A percentile compares a stretch with the other conserved stretches of the same genome.
These are phyloP conservation scores for Epichloe scottii DNA, from an alignment of 2,329 filamentous ascomycete genomes.

Conservation along the genomic window DNA sequence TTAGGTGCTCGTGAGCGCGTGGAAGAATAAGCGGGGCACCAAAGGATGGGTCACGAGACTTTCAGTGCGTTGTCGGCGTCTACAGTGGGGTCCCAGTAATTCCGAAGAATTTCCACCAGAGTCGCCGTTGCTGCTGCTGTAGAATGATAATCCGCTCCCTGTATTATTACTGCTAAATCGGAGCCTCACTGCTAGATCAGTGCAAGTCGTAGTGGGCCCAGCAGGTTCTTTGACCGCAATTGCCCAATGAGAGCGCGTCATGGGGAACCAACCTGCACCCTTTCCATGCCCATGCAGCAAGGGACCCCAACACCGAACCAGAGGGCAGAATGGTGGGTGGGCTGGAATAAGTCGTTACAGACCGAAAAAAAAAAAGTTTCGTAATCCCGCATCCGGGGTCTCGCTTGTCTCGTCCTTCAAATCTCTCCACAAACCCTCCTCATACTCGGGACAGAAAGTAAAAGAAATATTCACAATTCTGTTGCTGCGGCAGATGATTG, in stretches of 20 bases:
- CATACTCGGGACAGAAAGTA: constrained; percentile 1
- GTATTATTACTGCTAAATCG: too few relatives aligned
- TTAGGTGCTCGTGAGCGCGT: too few relatives aligned
- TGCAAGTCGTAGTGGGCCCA: background rate
- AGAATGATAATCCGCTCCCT: too few relatives aligned
- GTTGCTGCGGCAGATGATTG: constrained; percentile 23
- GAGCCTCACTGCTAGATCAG: too few relatives aligned
- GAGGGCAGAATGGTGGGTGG: background rate
- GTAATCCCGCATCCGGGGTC: constrained; percentile 2
- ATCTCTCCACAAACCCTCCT: constrained; percentile 8
- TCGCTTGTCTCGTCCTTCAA: constrained; percentile 6
- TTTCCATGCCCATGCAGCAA: constrained; percentile 2
- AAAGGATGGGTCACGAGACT: too few relatives aligned
- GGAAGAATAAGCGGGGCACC: too few relatives aligned
- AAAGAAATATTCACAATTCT: constrained; percentile 5
- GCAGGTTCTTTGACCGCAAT: background rate
- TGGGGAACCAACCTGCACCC: background rate
- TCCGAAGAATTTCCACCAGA: too few relatives aligned
- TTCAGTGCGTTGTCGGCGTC: too few relatives aligned
- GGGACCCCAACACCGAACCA: background rate
- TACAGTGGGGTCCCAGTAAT: too few relatives aligned
- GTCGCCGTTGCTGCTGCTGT: too few relatives aligned
- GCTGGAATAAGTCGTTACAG: background rate
- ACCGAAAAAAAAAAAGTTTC: constrained; percentile 1
- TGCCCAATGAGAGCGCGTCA: constrained; percentile 2